Base-by-base conservation (phyloP, 345 rosid species). In the Rhodomyrtus tomentosa region DNA sequence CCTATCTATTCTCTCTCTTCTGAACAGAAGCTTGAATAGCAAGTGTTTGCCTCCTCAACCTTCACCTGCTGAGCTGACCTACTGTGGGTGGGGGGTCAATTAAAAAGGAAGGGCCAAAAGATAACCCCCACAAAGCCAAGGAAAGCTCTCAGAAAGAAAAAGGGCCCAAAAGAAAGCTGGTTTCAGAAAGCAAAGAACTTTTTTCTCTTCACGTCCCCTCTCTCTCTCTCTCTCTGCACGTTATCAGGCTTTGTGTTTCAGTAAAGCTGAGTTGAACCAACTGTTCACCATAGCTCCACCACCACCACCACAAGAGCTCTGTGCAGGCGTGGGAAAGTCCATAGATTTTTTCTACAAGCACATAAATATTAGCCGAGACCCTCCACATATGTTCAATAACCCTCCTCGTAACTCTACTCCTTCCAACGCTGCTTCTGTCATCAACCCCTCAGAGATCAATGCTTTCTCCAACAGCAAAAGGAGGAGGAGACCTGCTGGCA, bases 401-500 rank as follows among this genome's bases (percentile, higher is more conserved):
- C 85, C 90, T 12, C 93, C 89, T 62, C 92, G 90, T n/a, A 84
- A 89, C 81, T 85, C 92, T n/a, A 87, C 13, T 82, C 62, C 56
- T 21, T 42, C 76, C 76, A 68, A 58, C 29, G 58, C 84, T 4
- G 58, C 73, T 27, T 82, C 84, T n/a, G 84, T 27, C 36, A 45
- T 90, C 90, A 72, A 86, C 50, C 91, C 90, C n/a, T 22, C 58
- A 14, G 85, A 84, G 53, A 56, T 62, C 59, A 53, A 18, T 50
- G 89, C 27, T 27, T 74, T 40, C 50, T 52, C 54, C 81, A 48
- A 52, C 86, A 86, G 62, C 73, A 95, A 95, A 89, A 92, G 95
- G 82, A 93, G 92, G 87, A 85, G 99, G 59, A 88, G 97, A 84
- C 96, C 98, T 0, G 97, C 99, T 32, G 99, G 99, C 49, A 93